These are phyloP conservation scores for Cryomyces minteri DNA, from an alignment of 495 filamentous ascomycete genomes.

Conservation along the genomic window DNA sequence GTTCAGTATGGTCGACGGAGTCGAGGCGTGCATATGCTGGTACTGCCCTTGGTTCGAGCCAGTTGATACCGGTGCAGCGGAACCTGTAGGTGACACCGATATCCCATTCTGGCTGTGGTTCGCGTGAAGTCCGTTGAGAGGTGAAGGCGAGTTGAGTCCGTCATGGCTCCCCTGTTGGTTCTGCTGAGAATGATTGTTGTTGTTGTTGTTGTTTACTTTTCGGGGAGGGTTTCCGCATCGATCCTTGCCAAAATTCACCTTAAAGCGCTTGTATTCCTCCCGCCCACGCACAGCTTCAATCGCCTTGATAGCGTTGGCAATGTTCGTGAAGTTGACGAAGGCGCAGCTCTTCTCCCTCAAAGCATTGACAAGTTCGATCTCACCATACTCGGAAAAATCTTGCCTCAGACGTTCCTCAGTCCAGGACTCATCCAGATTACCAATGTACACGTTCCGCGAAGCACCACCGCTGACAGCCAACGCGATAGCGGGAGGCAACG, in stretches of 20 bases:
- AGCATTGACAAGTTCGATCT: slow-evolving; percentile 95
- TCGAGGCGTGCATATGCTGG: slow-evolving; percentile 33
- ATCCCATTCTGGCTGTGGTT: slow-evolving; percentile 39
- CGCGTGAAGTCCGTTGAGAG: slow-evolving; percentile 29
- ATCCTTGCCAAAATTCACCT: slow-evolving; percentile 99
- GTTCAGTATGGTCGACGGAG: slow-evolving; percentile 57
- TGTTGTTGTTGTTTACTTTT: slow-evolving; percentile 40
- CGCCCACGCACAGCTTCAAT: slow-evolving; percentile 89
- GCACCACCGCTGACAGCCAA: slow-evolving; percentile 91
- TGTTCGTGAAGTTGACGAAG: slow-evolving; percentile 99
- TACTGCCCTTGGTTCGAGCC: slow-evolving; percentile 25
- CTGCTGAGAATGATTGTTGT: slow-evolving; percentile 31
- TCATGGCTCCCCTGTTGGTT: slow-evolving; percentile 19
- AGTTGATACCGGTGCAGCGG: slow-evolving; percentile 33
- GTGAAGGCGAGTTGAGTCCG: slow-evolving; percentile 39
- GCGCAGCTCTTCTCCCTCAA: slow-evolving; percentile 97
- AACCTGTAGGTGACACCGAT: slow-evolving; percentile 50
- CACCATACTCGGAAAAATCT: slow-evolving; percentile 94
- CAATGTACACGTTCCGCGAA: slow-evolving; percentile 92
- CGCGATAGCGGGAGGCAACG: slow-evolving; percentile 89
- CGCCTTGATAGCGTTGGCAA: slow-evolving; percentile 97
- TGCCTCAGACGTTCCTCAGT: slow-evolving; percentile 86
- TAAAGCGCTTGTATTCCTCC: slow-evolving; percentile 94
- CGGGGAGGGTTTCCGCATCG: slow-evolving; percentile 91
- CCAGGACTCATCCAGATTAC: slow-evolving; percentile 95